phyloP scores from a whole-genome alignment of 1,284 basidiomycete genomes.

The Ustilago tritici region DNA sequence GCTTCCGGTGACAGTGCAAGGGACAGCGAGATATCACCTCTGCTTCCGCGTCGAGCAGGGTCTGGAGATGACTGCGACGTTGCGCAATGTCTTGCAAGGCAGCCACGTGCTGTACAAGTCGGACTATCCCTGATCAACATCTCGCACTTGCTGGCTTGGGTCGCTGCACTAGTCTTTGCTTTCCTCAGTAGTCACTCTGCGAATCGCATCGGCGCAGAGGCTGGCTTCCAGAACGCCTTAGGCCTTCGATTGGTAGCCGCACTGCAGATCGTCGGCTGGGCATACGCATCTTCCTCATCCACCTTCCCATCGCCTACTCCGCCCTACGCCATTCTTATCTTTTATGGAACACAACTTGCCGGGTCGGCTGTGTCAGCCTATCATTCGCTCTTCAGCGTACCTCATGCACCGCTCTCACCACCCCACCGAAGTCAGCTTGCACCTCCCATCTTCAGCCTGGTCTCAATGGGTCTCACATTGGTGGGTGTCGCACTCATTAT shows the following conservation, averaged over 20 bases:
- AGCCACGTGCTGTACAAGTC: slow-evolving; percentile 14
- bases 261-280: slow-evolving; percentile 21
- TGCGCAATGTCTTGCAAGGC: background rate
- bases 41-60: slow-evolving; percentile 4
- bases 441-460: slow-evolving; percentile 23
- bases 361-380: slow-evolving; percentile 18
- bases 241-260: slow-evolving; percentile 21
- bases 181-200: background rate
- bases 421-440: slow-evolving; percentile 19
- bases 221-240: slow-evolving; percentile 13
- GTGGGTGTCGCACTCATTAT: slow-evolving; percentile 22
- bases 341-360: slow-evolving; percentile 19
- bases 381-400: slow-evolving; percentile 24
- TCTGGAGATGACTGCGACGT: background rate
- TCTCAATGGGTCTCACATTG: slow-evolving; percentile 9
- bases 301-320: slow-evolving; percentile 28
- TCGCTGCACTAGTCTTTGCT: slow-evolving; percentile 10
- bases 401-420: slow-evolving; percentile 19
- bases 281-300: slow-evolving; percentile 13
- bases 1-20: background rate
- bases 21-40: slow-evolving; percentile 26
- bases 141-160: slow-evolving; percentile 24
- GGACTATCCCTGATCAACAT: slow-evolving; percentile 24
- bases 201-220: slow-evolving; percentile 11
- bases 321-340: slow-evolving; percentile 23